A percentile compares a stretch with the other conserved stretches of the same genome.
phyloP scores from a whole-genome alignment of 441 rosid genomes.

The Kokia cookei region DNA sequence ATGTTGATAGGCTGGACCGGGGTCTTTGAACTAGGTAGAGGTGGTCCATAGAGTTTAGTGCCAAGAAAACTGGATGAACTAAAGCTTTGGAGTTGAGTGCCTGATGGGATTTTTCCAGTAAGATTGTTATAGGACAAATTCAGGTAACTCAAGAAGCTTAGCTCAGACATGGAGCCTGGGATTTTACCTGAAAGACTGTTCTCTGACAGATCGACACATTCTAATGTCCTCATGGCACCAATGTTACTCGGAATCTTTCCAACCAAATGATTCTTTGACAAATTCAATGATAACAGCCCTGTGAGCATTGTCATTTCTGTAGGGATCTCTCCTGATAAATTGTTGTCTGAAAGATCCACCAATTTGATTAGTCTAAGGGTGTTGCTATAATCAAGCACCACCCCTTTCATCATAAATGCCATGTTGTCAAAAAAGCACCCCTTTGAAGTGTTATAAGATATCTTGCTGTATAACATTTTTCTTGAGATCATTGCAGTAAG shows the following conservation, averaged over 20 bases:
- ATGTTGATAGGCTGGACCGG: rapidly evolving
- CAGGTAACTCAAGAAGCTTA: constrained; percentile 7
- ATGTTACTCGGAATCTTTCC: not conserved
- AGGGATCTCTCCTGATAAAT: constrained; percentile 8
- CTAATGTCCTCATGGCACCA: constrained; percentile 4
- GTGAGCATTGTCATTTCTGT: not conserved
- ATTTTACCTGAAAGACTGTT: constrained; percentile 8
- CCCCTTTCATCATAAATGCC: not conserved
- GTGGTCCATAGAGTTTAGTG: not conserved
- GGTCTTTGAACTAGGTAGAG: not conserved
- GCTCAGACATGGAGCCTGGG: not conserved
- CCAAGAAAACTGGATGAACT: not conserved
- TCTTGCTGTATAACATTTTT: too few species aligned
- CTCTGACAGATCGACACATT: constrained; percentile 9
- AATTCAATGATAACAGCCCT: not conserved
- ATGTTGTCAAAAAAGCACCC: not conserved
- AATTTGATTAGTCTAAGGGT: not conserved
- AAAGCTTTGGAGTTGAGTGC: not conserved
- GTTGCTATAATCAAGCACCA: not conserved
- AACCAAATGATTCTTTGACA: not conserved
- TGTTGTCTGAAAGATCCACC: constrained; percentile 8
- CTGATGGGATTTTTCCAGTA: not conserved
- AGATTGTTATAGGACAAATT: not conserved
- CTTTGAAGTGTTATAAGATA: not conserved
- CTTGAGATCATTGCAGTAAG: not conserved